These are phyloP conservation scores for Lepraria neglecta DNA, from an alignment of 495 filamentous ascomycete species.

Conservation along the genomic window DNA sequence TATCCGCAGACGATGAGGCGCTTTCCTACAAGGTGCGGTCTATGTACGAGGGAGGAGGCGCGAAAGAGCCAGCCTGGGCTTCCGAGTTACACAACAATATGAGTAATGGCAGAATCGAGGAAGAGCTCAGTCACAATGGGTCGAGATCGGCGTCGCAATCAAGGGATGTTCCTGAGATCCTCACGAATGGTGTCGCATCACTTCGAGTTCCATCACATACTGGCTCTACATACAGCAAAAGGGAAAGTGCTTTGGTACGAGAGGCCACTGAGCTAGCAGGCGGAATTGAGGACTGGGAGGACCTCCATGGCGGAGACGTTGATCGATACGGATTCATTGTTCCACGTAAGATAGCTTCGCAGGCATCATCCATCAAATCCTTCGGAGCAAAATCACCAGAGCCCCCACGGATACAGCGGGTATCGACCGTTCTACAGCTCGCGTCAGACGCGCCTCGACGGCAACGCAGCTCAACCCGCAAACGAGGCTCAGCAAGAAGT, in stretches of 20 bases:
- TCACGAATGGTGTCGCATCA: conserved; percentile 6
- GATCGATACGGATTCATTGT: conserved; percentile 94
- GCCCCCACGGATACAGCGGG: conserved; percentile 53
- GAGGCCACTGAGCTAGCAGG: conserved; percentile 63
- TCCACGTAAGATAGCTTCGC: conserved; percentile 34
- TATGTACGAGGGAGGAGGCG: conserved; percentile 77
- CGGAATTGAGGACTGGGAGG: conserved; percentile 92
- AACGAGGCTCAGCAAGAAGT: conserved; percentile 49
- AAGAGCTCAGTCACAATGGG: conserved; percentile 6
- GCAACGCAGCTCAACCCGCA: conserved; percentile 49
- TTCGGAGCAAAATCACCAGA: conserved; percentile 36
- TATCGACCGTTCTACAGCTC: conserved; percentile 58
- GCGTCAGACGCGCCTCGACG: conserved; percentile 59
- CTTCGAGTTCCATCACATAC: conserved; percentile 1
- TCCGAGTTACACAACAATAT: conserved; percentile 6
- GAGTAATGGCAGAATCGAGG: conserved; percentile 10
- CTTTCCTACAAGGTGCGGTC: conserved; percentile 82
- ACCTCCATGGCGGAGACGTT: conserved; percentile 77
- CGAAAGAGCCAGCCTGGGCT: conserved; percentile 48
- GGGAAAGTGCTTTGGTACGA: conserved; percentile 25
- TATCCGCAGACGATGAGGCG: conserved; percentile 77
- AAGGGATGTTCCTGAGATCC: conserved; percentile 4
- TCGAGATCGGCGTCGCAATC: conserved; percentile 1
- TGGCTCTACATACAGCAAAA: conserved; percentile 11
- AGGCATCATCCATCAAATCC: conserved; percentile 27